Evolutionary conservation across 2,329 filamentous ascomycete species (phyloP), one percentile per base, ranked within the genome.

Genomic region (Aspergillus ochraceoroseus): DNA sequence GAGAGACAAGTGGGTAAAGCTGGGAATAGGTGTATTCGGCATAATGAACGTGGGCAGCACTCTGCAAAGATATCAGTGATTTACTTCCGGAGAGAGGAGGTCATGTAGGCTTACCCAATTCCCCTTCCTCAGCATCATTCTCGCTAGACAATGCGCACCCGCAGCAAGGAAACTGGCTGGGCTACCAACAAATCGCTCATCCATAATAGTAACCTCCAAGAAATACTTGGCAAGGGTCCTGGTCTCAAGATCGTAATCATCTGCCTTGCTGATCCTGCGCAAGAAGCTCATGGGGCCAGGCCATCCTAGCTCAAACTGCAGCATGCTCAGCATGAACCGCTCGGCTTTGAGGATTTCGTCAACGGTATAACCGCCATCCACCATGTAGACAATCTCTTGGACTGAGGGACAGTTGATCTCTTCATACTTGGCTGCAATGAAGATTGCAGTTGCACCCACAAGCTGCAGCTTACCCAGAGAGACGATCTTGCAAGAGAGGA

Each of bases 271-370:
- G 66, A 96, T 92, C 41, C 90, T 82, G 46, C 92, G 80, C 47
- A 98, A 75, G 68, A 98, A 98, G 71, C 88, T 95, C 90, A 98
- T 95, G 1, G 92, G 92, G 29, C 92, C 92, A n/a, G 92, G 92
- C 84, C 87, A 96, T 37, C 92, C 92, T 38, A 98, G 79, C 67
- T 95, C 88, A 61, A 95, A 98, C 56, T 87, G 79, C 38, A 98
- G 79, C 83, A 95, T 94, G 66, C 80, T 94, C 36, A 98, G 78
- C 89, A 98, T 98, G 71, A 95, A 96, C 8, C 89, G 83, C 68
- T 98, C 92, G 0, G 92, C 92, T 71, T 96, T 95, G 51, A 96
- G 77, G 42, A 98, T 90, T 70, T 96, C 92, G 42, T 95, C 89
- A 11, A 79, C 76, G 2, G 77, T 85, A 68, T 95, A 98, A 40